A percentile compares a stretch with the other conserved stretches of the same genome.
These are phyloP conservation scores for Neonothopanus nambi DNA, from an alignment of 1,284 basidiomycete species.

Conservation along the genomic window DNA sequence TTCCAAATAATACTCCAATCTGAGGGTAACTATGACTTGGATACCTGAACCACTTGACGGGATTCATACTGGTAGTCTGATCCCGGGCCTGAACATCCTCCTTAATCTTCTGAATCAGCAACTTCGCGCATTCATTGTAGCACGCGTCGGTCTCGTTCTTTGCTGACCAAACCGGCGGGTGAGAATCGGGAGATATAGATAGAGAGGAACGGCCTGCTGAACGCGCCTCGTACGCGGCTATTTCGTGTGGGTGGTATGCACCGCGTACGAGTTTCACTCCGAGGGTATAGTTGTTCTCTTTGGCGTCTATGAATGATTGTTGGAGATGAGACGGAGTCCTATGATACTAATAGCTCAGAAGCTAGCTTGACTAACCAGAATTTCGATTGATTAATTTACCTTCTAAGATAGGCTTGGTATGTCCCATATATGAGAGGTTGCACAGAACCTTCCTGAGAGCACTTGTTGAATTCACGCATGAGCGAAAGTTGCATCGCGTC, in stretches of 20 bases:
- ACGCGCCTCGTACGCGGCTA: slow-evolving; percentile 43
- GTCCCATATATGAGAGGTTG: slow-evolving; percentile 79
- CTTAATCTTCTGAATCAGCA: slow-evolving; percentile 63
- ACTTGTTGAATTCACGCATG: slow-evolving; percentile 74
- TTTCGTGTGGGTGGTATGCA: slow-evolving; percentile 86
- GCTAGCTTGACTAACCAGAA: slow-evolving; percentile 17
- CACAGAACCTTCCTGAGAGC: slow-evolving; percentile 29
- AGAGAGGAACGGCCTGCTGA: slow-evolving; percentile 26
- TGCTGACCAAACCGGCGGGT: slow-evolving; percentile 66
- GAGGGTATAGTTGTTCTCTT: slow-evolving; percentile 71
- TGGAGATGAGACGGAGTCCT: slow-evolving; percentile 72
- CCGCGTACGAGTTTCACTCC: slow-evolving; percentile 96
- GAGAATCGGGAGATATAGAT: slow-evolving; percentile 55
- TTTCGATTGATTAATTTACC: slow-evolving; percentile 37
- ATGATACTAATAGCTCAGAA: slow-evolving; percentile 7
- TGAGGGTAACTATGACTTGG: slow-evolving; percentile 34
- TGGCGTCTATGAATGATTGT: slow-evolving; percentile 70
- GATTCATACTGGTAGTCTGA: no score
- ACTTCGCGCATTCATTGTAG: slow-evolving; percentile 70
- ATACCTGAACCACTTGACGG: no score
- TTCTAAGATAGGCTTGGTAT: slow-evolving; percentile 82
- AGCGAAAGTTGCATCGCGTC: slow-evolving; percentile 78
- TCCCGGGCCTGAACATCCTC: slow-evolving; percentile 34
- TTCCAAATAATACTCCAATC: slow-evolving; percentile 81
- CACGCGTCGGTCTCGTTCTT: slow-evolving; percentile 81